Conservation (phyloP, 176 grass and related monocot species). For the Elymus sibiricus region DNA sequence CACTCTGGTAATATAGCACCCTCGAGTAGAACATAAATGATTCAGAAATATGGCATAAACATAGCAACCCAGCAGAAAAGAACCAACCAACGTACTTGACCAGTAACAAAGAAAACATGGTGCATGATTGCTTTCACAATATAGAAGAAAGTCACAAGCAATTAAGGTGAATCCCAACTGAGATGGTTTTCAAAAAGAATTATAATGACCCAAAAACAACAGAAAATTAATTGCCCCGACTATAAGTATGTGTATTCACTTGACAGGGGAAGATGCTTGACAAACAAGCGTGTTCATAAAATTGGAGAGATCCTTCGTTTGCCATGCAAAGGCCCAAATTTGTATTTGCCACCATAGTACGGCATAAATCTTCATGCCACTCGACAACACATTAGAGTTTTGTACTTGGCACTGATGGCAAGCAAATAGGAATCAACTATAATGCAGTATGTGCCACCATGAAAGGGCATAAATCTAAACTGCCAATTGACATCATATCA, state of each 20-base stretch:
- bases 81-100: background rate
- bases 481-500: background rate
- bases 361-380: background rate
- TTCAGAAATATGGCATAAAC: background rate
- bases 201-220: background rate
- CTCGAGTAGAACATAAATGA: background rate
- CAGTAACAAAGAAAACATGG: background rate
- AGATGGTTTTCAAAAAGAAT: background rate
- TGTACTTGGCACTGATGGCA: background rate
- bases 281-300: background rate
- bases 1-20: background rate
- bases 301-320: background rate
- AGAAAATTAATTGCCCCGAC: background rate
- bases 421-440: background rate
- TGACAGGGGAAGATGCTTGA: background rate
- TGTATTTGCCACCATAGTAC: background rate
- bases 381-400: background rate
- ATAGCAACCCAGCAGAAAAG: conserved; percentile 4
- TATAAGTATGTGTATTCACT: conserved; percentile 4
- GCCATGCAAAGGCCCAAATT: background rate
- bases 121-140: background rate
- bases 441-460: background rate
- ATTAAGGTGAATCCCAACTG: background rate
- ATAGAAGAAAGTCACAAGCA: conserved; percentile 6
- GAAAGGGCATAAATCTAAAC: background rate